Base-by-base conservation (phyloP, 2,329 filamentous ascomycete species). In the Fusarium chlamydosporum region DNA sequence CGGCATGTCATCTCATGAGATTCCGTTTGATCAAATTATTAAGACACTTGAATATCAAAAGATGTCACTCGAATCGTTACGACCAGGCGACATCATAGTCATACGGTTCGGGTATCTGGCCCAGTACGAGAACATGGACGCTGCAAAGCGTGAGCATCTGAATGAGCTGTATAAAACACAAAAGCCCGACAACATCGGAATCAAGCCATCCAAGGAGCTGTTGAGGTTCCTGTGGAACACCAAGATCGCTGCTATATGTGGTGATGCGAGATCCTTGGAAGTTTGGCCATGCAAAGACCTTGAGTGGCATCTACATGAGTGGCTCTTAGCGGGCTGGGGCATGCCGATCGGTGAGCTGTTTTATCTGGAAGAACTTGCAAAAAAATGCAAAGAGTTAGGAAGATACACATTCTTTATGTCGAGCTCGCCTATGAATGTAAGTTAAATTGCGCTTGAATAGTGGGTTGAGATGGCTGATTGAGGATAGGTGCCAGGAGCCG, bases 361-460 rank as follows among this genome's bases (percentile, higher is more conserved):
- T 20, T 73, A 79, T 26, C 63, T 78, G 15, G 76, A 78, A 48
- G 72, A 71, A 18, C 56, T 79, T 43, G 72, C 74, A 20, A 72
- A 82, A 78, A 83, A 77, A 1, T 89, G 88, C 76, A 86, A 85
- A 57, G 80, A 82, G 57, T 78, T 81, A 12, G 80, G 77, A 9
- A 34, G 81, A n/a, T 84, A 81, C 75, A 77, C 75, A 0, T 86
- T 86, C 64, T 86, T 86, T 62, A 70, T 86, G 20, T 79, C 79
- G 1, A 83, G 80, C 52, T 77, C 80, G 38, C 83, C 82, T 2
- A 72, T 85, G 61, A 84, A 85, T 12, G 67, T 68, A 29, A 41
- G 67, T 52, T n/a, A 29, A 4, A 6, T 3, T 8, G 6, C 6
- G 8, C 1, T 20, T 31, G 13, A 20, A 1, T 4, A 8, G 9